These are phyloP conservation scores for Oryza australiensis DNA, from an alignment of 176 grass and related monocot genomes.

Conservation along the genomic window DNA sequence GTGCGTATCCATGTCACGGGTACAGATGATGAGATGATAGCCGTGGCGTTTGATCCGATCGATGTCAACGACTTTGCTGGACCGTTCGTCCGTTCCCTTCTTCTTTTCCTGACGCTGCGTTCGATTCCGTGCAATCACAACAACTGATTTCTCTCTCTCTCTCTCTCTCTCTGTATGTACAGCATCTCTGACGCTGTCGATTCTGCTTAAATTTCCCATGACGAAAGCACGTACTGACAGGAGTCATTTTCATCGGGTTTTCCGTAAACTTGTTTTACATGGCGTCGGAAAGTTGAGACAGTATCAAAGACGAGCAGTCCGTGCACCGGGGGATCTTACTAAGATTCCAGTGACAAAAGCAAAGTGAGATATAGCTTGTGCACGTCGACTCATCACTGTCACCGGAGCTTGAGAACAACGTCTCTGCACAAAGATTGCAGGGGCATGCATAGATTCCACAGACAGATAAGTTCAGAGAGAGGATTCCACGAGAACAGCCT, in stretches of 20 bases:
- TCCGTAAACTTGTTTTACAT: not conserved
- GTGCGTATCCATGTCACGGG: no score
- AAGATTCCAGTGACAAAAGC: conserved; percentile 17
- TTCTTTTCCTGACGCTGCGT: no score
- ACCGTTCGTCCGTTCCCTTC: no score
- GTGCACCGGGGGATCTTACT: conserved; percentile 7
- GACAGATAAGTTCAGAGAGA: not conserved
- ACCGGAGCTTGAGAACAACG: not conserved
- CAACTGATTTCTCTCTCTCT: no score
- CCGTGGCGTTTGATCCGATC: no score
- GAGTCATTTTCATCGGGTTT: not conserved
- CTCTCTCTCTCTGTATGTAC: not conserved
- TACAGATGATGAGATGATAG: no score
- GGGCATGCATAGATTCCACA: conserved; percentile 22
- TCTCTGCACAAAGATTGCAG: conserved; percentile 26
- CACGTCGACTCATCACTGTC: not conserved
- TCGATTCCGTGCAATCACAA: no score
- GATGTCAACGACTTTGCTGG: no score
- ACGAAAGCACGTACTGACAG: not conserved
- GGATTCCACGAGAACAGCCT: not conserved
- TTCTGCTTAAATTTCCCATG: not conserved
- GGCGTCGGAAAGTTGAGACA: not conserved
- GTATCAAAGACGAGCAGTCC: not conserved
- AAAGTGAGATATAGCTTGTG: not conserved
- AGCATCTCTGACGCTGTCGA: not conserved